These are phyloP conservation scores for Tolypocladium amazonense DNA, from an alignment of 2,329 filamentous ascomycete genomes.

Conservation along the genomic window DNA sequence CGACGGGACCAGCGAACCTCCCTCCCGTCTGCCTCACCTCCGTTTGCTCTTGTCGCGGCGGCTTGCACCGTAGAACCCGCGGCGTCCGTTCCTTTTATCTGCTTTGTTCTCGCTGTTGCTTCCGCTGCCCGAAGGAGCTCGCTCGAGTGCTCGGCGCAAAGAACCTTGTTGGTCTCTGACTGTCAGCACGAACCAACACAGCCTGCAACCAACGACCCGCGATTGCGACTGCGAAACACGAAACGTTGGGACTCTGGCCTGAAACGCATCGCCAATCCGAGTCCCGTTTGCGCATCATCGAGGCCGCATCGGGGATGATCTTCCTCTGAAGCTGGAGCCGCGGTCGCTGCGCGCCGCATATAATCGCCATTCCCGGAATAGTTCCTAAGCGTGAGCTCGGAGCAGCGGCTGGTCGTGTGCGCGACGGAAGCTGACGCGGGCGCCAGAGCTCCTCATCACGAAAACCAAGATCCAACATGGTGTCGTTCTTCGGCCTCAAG, in stretches of 20 bases:
- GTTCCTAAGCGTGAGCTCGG: not conserved
- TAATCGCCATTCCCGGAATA: no score
- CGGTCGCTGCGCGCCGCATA: not conserved
- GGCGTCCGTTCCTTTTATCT: not conserved
- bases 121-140: not conserved
- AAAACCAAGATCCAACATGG: constrained; percentile 26
- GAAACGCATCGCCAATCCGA: not conserved
- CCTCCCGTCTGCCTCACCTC: not conserved
- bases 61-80: not conserved
- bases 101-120: not conserved
- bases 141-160: not conserved
- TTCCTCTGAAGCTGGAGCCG: not conserved
- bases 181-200: not conserved
- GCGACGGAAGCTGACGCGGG: not conserved
- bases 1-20: not conserved
- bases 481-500: constrained; percentile 49
- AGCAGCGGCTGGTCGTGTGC: not conserved
- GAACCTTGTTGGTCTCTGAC: not conserved
- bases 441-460: not conserved
- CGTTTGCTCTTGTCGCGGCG: not conserved
- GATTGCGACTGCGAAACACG: not conserved
- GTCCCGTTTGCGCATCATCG: no score
- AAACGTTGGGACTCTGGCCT: not conserved
- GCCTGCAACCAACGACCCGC: not conserved
- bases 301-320: not conserved